phyloP scores from a whole-genome alignment of 2,329 filamentous ascomycete genomes.

The Anisogramma anomala region DNA sequence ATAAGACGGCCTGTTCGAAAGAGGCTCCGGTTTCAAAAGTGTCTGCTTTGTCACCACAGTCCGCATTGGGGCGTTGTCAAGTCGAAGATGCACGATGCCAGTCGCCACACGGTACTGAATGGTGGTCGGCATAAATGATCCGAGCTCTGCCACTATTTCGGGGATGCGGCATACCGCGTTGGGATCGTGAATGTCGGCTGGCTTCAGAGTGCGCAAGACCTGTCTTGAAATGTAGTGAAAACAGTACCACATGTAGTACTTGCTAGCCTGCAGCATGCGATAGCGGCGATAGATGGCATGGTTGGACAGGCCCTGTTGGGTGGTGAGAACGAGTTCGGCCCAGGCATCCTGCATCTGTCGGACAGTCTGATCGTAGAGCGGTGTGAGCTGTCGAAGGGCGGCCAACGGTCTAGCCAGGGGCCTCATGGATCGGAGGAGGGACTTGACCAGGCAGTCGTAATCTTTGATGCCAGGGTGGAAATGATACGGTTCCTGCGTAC shows the following conservation, averaged over 20 bases:
- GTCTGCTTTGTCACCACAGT: background rate
- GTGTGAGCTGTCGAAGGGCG: conserved; percentile 20
- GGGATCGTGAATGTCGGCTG: conserved; percentile 10
- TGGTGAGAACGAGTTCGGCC: conserved; percentile 16
- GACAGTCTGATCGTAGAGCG: conserved; percentile 19
- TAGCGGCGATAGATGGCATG: conserved; percentile 16
- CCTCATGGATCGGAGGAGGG: conserved; percentile 22
- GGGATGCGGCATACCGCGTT: conserved; percentile 25
- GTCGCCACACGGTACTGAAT: conserved; percentile 26
- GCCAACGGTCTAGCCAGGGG: conserved; percentile 15
- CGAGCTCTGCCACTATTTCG: conserved; percentile 34
- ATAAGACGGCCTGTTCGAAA: background rate
- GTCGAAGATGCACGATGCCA: conserved; percentile 26
- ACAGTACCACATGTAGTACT: conserved; percentile 23
- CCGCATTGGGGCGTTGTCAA: conserved; percentile 7
- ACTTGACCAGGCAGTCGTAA: conserved; percentile 34
- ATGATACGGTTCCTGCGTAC: conserved; percentile 47
- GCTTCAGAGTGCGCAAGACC: conserved; percentile 16
- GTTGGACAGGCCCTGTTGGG: conserved; percentile 17
- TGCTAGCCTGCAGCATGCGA: conserved; percentile 19
- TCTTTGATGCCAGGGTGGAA: conserved; percentile 46
- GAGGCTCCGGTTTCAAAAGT: background rate
- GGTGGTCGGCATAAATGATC: conserved; percentile 30
- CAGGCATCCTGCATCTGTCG: conserved; percentile 17
- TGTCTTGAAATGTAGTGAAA: conserved; percentile 20